phyloP scores from a whole-genome alignment of 2,329 filamentous ascomycete species.

The Didymella sp. region DNA sequence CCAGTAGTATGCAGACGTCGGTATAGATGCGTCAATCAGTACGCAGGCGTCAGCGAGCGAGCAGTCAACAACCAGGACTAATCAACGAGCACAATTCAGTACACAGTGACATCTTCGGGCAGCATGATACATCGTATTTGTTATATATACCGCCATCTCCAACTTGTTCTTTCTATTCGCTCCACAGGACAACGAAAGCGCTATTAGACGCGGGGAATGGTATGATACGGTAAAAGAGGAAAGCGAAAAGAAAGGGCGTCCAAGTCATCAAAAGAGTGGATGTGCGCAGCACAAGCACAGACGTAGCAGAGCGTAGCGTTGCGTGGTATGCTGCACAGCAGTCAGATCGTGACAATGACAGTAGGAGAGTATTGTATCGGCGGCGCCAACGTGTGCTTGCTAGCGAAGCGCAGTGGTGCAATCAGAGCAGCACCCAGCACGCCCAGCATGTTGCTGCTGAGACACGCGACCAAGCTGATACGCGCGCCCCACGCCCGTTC shows the following conservation, averaged over 20 bases:
- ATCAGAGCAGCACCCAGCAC: no score
- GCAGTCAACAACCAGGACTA: no score
- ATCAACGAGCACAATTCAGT: no score
- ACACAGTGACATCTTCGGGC: neutral
- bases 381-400: no score
- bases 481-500: neutral
- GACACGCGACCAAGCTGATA: neutral
- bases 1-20: no score
- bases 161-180: no score
- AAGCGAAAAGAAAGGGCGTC: neutral
- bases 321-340: neutral
- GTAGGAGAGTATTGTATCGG: neutral
- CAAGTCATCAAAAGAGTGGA: neutral
- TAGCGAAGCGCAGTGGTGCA: no score
- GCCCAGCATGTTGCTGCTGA: neutral
- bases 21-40: no score
- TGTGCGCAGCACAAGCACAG: neutral
- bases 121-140: neutral
- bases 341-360: neutral
- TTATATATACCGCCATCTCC: neutral
- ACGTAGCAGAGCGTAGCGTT: neutral
- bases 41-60: no score
- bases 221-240: neutral
- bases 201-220: neutral
- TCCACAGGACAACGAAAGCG: neutral